Evolutionary conservation across 176 grass and related monocot genomes (phyloP), one percentile per base, ranked within the genome.

Genomic region (Cenchrus americanus): DNA sequence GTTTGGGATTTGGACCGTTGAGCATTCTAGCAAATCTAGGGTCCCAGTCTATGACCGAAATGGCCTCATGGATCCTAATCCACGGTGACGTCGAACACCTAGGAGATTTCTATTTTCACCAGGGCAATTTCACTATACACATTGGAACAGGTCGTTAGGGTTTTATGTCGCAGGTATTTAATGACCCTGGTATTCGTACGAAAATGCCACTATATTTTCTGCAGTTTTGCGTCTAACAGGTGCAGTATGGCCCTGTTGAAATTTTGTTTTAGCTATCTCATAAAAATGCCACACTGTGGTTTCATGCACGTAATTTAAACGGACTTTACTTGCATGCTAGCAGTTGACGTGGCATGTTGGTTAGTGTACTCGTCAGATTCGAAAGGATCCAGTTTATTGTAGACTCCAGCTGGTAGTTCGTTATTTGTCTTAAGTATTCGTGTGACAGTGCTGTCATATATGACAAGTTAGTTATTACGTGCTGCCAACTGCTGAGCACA

Each of bases 81-180:
- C 76, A n/a, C 8, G 70, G 46, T 7, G 19, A 59, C 55, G 15
- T 80, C 50, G 24, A 81, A 70, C 15, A 55, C 65, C 0, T 37
- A 62, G 19, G 37, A 18, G 53, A 41, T 17, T 47, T 80, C 6
- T 23, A 51, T 64, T 48, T 47, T 30, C 62, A 24, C 54, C 59
- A 23, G 46, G 32, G 14, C 17, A 63, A 59, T 63, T 63, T 82
- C 12, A n/a, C 54, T 37, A 10, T 48, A 7, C 14, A 19, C 64
- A 82, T 77, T 89, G 77, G 53, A 76, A 53, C 55, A 32, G 14
- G 23, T 65, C 47, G 69, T 73, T 90, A 82, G 88, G 83, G 78
- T 86, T 89, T 78, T 49, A 66, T 50, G 78, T 37, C 66, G 22
- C 14, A 40, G 6, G 30, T 53, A 48, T 46, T 90, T 72, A 82